phyloP scores from a whole-genome alignment of 805 yeast species.

The Nakazawaea anatomiae region DNA sequence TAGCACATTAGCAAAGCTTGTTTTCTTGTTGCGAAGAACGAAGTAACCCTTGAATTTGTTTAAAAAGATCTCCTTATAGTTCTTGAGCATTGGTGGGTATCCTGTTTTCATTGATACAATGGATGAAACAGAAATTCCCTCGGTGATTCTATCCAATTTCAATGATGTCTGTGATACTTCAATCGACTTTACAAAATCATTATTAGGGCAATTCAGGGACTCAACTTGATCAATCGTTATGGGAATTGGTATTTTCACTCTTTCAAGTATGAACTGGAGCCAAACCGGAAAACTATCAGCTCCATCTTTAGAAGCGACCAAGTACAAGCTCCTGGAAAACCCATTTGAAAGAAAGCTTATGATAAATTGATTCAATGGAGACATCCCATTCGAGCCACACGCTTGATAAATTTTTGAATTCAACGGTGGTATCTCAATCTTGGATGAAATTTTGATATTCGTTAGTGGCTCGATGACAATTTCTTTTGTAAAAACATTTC shows the following conservation, averaged over 20 bases:
- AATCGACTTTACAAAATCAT: neutral
- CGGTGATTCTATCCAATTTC: neutral
- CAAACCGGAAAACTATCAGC: neutral
- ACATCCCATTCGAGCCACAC: neutral
- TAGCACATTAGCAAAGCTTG: slow-evolving; percentile 8
- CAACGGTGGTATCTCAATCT: slow-evolving; percentile 1
- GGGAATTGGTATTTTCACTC: slow-evolving; percentile 6
- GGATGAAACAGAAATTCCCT: neutral
- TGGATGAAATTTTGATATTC: neutral
- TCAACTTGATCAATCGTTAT: neutral
- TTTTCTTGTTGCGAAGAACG: neutral
- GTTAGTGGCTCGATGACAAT: slow-evolving; percentile 4
- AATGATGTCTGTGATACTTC: neutral
- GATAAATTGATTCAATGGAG: slow-evolving; percentile 8
- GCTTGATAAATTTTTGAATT: neutral
- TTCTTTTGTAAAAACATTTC: neutral
- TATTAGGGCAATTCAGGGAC: neutral
- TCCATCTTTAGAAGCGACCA: neutral
- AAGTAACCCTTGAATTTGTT: neutral
- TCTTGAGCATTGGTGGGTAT: neutral
- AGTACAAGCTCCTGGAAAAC: neutral
- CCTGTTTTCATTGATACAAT: neutral
- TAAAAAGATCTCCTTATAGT: neutral
- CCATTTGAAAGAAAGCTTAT: neutral
- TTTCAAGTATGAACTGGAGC: slow-evolving; percentile 7